Base-by-base conservation (phyloP, 352 stramenopile genomes). In the Pythium aquatile region DNA sequence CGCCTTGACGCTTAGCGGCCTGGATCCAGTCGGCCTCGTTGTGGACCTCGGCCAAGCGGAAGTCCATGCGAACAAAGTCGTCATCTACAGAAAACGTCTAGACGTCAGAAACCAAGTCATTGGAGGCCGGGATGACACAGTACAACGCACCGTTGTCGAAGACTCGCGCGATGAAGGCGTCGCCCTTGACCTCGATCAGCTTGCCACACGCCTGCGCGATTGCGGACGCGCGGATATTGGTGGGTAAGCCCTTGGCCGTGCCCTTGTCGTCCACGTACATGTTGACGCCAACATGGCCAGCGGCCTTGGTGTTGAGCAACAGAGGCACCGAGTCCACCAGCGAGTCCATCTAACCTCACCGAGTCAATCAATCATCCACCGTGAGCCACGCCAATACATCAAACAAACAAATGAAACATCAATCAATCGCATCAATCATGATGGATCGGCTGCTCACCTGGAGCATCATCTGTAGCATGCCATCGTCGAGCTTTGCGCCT, bases 211-310 rank as follows among this genome's bases (percentile, higher is more conserved):
- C 85, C 66, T 93, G 82, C 6, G 79, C 83, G 56, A 96, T 92
- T 16, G 85, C 81, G 16, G 81, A 93, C 8, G 88, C 88, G 47
- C 88, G 87, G 35, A 81, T 62, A 44, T 96, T 96, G 33, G 81
- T 83, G 10, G 85, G 71, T 17, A 96, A 65, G 1, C 81, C 81
- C 71, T 96, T 96, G 52, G 88, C 85, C 13, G 87, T 94, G 57
- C 88, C 88, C 65, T 94, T 96, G 72, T 96, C 88, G 66, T 96
- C 88, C 52, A 96, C 88, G 65, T 96, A 96, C 81, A 96, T 87
- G 69, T 95, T 96, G 48, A 96, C 60, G 17, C 85, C 86, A 14
- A 96, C 69, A 69, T 94, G 81, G 48, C 75, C 65, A 32, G 84
- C 79, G 3, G 80, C 82, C 33, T 73, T 72, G 53, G 80, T 86